Conservation (phyloP, 495 filamentous ascomycete genomes). For the Tuber magnatum region DNA sequence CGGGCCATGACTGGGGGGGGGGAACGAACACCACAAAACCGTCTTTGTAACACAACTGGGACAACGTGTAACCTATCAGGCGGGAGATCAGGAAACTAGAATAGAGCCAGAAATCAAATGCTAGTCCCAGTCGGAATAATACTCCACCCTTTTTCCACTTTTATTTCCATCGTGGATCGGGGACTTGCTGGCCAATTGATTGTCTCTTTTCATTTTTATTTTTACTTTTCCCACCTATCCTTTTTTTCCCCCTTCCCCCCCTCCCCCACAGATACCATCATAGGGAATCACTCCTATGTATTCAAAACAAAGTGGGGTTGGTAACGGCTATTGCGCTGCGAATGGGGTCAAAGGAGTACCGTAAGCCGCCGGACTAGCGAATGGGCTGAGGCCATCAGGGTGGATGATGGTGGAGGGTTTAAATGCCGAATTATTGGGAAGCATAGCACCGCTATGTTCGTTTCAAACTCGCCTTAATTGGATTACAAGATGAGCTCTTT, state of each 20-base stretch:
- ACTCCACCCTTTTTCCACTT: conserved; percentile 1
- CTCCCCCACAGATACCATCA: neutral
- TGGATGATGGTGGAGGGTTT: neutral
- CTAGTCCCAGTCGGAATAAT: neutral
- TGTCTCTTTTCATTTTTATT: neutral
- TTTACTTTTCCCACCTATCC: neutral
- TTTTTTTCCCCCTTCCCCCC: neutral
- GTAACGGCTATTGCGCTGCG: neutral
- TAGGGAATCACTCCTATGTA: neutral
- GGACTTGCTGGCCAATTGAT: neutral
- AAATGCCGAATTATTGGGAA: neutral
- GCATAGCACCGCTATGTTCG: neutral
- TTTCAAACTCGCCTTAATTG: neutral
- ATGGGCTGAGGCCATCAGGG: neutral
- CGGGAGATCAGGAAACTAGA: neutral
- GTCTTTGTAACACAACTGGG: conserved; percentile 1
- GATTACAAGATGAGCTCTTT: neutral
- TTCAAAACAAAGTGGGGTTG: neutral
- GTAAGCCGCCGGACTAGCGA: neutral
- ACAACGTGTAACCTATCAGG: conserved; percentile 4
- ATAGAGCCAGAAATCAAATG: neutral
- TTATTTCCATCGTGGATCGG: conserved; percentile 3
- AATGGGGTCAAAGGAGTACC: neutral
- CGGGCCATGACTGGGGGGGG: neutral
- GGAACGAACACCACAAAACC: neutral